Percentiles rank a stretch among this genome's conserved stretches.
These are phyloP conservation scores for Fusarium agapanthi DNA, from an alignment of 2,329 filamentous ascomycete genomes.

Conservation along the genomic window DNA sequence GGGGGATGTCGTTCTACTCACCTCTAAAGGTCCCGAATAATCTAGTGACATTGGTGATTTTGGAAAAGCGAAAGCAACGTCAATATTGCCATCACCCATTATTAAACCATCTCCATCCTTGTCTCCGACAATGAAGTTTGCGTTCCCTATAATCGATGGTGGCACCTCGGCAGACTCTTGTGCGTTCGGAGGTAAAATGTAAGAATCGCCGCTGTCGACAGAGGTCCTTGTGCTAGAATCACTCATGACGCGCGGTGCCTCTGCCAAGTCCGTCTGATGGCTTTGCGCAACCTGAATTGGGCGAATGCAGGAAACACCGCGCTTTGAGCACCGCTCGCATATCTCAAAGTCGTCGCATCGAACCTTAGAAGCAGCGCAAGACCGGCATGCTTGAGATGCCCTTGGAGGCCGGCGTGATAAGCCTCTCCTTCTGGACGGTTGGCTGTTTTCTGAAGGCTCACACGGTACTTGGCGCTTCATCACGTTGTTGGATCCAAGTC, in stretches of 20 bases:
- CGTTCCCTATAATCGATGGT: too few relatives aligned
- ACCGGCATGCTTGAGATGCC: background rate
- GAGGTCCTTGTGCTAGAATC: background rate
- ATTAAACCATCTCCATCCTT: too few relatives aligned
- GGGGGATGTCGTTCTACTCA: background rate
- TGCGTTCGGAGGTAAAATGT: too few relatives aligned
- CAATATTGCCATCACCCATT: too few relatives aligned
- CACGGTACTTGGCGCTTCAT: background rate
- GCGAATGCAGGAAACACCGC: background rate
- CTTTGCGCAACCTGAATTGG: background rate
- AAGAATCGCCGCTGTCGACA: background rate
- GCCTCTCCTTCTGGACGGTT: background rate
- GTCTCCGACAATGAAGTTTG: too few relatives aligned
- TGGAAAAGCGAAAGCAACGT: background rate
- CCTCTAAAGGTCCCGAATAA: background rate
- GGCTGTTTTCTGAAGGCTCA: background rate
- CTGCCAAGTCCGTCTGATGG: rapidly evolving
- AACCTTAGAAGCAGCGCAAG: background rate
- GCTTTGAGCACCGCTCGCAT: background rate
- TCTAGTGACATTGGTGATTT: too few relatives aligned
- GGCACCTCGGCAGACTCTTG: too few relatives aligned
- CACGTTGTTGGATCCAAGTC: background rate
- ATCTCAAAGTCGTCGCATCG: background rate
- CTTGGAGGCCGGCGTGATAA: background rate
- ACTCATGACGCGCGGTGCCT: background rate